Conservation (phyloP, 306 rosid species). For the Dalbergia oliveri region DNA sequence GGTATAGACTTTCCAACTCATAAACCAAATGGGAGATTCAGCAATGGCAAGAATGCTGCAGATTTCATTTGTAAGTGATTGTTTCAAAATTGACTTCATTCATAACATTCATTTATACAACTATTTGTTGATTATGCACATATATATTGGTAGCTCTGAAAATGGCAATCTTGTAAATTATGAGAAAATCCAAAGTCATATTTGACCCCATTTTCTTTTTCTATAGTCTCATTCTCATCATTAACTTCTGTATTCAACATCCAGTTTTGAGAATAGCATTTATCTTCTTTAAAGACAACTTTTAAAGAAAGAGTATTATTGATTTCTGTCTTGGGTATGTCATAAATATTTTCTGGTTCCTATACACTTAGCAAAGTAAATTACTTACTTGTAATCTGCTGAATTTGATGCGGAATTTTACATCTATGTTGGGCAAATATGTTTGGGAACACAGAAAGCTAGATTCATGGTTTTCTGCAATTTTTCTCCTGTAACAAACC, state of each 20-base stretch:
- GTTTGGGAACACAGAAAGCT: neutral
- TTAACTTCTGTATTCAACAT: neutral
- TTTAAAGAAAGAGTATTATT: neutral
- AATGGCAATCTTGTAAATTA: neutral
- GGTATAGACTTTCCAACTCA: slow-evolving; percentile 76
- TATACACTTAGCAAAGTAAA: neutral
- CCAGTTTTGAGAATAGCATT: neutral
- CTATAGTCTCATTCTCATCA: neutral
- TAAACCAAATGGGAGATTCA: slow-evolving; percentile 75
- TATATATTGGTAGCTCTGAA: neutral
- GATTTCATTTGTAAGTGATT: slow-evolving; percentile 68
- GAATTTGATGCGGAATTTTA: neutral
- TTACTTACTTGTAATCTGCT: neutral
- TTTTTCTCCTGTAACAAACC: neutral
- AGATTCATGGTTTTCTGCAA: slow-evolving; percentile 16
- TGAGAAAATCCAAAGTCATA: slow-evolving; percentile 4
- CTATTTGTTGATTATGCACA: neutral
- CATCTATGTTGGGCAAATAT: neutral
- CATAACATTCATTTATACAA: neutral
- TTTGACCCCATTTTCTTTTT: neutral
- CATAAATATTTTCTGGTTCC: neutral
- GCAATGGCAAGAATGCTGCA: slow-evolving; percentile 85
- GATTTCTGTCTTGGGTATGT: neutral
- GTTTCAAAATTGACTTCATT: neutral
- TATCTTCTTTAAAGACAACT: neutral